These are phyloP conservation scores for Tylopilus vinaceipallidus DNA, from an alignment of 768 basidiomycete genomes.

Conservation along the genomic window DNA sequence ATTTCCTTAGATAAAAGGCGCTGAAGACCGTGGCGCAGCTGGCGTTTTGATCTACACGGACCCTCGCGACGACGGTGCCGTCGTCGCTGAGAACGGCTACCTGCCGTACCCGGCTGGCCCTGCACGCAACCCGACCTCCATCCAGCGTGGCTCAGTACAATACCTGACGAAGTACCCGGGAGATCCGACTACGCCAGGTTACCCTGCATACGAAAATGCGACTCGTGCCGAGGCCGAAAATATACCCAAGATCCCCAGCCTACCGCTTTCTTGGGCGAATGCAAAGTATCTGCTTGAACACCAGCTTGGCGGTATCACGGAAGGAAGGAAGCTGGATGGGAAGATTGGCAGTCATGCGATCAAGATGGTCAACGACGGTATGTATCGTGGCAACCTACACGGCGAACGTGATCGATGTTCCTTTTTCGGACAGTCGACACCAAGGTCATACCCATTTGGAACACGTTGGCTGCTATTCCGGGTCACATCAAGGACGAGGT, in stretches of 20 bases:
- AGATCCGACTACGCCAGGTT: constrained; percentile 86
- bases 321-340: constrained; percentile 45
- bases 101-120: constrained; percentile 74
- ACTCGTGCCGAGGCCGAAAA: constrained; percentile 60
- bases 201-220: constrained; percentile 80
- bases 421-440: constrained; percentile 64
- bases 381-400: no score
- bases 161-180: constrained; percentile 64
- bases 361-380: constrained; percentile 55
- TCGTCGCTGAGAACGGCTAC: constrained; percentile 75
- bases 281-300: constrained; percentile 64
- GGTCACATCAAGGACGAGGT: constrained; percentile 82
- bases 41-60: constrained; percentile 84
- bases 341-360: constrained; percentile 44
- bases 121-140: constrained; percentile 76
- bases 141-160: constrained; percentile 84
- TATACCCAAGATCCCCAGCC: constrained; percentile 72
- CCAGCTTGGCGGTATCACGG: constrained; percentile 44
- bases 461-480: constrained; percentile 79
- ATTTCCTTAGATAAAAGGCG: constrained; percentile 74
- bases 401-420: no score
- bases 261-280: constrained; percentile 87
- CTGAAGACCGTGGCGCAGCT: constrained; percentile 77
- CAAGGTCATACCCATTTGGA: constrained; percentile 88
- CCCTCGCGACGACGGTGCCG: constrained; percentile 80